Evolutionary conservation across 306 rosid species (phyloP).

Genomic region (Prunus mongolica): DNA sequence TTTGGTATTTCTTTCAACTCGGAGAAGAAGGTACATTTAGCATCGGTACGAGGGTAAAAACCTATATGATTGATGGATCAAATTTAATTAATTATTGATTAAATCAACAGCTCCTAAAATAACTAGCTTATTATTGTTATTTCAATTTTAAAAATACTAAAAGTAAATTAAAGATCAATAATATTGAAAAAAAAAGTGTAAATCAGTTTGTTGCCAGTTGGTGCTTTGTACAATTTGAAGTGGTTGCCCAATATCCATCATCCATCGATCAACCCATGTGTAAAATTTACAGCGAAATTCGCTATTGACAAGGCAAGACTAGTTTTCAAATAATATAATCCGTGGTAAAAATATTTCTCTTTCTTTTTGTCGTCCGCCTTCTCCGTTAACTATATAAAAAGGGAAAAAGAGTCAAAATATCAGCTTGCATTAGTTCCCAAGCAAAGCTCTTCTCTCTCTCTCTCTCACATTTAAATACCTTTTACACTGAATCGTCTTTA

Average conservation of each 20-base stretch:
- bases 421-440: slow-evolving; percentile 10
- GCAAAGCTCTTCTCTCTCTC: not conserved
- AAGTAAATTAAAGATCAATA: too few species aligned
- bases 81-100: not conserved
- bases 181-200: not conserved
- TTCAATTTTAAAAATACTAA: too few species aligned
- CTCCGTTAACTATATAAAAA: slow-evolving; percentile 39
- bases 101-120: too few species aligned
- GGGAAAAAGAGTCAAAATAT: slow-evolving; percentile 7
- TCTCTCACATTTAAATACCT: too few species aligned
- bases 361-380: slow-evolving; percentile 8
- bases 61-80: not conserved
- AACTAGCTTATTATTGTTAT: too few species aligned
- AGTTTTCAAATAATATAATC: not conserved
- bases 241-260: not conserved
- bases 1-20: too few species aligned
- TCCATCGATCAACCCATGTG: not conserved
- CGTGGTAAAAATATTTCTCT: not conserved
- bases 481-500: not conserved
- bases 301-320: not conserved
- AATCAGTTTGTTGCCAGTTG: not conserved
- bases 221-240: not conserved
- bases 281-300: not conserved
- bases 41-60: too few species aligned
- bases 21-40: not conserved